phyloP scores from a whole-genome alignment of 352 stramenopile genomes.

The Phytopythium sindhum region DNA sequence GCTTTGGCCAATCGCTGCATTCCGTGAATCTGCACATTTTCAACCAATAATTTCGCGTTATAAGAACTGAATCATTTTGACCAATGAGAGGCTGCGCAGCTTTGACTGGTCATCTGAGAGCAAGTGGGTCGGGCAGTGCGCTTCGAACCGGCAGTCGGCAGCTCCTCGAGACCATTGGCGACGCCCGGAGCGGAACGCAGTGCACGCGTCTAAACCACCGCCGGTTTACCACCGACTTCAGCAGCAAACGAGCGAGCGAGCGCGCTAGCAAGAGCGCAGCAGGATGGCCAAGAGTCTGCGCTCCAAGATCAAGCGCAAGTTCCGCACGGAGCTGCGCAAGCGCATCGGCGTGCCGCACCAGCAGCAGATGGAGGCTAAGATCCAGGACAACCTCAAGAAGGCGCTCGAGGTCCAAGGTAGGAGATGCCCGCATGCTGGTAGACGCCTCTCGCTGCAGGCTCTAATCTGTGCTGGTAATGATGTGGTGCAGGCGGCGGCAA shows the following conservation, averaged over 20 bases:
- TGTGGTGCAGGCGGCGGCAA: constrained; percentile 28
- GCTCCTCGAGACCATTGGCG: not conserved
- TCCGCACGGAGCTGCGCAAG: constrained; percentile 83
- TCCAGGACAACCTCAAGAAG: constrained; percentile 86
- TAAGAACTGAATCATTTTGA: not conserved
- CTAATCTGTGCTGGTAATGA: not conserved
- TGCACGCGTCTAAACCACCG: no score
- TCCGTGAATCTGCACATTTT: not conserved
- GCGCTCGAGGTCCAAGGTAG: constrained; percentile 62
- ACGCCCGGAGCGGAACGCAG: not conserved
- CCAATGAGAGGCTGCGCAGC: not conserved
- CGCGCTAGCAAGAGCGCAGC: constrained; percentile 10
- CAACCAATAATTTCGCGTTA: not conserved
- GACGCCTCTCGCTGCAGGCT: not conserved
- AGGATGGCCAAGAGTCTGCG: constrained; percentile 85
- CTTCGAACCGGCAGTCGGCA: not conserved
- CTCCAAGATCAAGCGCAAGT: constrained; percentile 89
- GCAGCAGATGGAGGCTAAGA: constrained; percentile 65
- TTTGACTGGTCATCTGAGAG: constrained; percentile 9
- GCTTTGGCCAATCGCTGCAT: not conserved
- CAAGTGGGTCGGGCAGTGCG: no score
- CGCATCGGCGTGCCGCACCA: constrained; percentile 77
- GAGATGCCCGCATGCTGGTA: no score
- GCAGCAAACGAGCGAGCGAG: constrained; percentile 6
- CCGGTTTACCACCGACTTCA: not conserved